Evolutionary conservation across 257 asterid species (phyloP).

Genomic region (Agastache rugosa): DNA sequence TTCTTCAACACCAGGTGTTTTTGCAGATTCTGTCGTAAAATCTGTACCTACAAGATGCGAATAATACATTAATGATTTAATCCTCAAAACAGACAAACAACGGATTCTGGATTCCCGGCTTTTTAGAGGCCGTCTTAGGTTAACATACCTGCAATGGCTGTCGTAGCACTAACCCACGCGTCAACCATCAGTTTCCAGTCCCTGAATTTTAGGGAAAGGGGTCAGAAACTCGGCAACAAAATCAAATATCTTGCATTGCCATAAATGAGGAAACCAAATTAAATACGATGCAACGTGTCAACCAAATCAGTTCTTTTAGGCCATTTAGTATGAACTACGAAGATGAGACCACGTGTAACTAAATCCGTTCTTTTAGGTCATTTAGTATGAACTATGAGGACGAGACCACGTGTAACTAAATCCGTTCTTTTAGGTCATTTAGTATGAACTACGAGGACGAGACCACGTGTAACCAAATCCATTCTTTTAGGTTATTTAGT

Average conservation of each 20-base stretch:
- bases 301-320: neutral
- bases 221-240: neutral
- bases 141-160: conserved; percentile 59
- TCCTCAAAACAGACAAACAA: neutral
- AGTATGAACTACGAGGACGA: neutral
- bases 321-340: neutral
- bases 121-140: neutral
- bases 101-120: neutral
- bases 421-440: neutral
- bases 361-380: conserved; percentile 10
- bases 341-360: neutral
- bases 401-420: neutral
- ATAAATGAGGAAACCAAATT: conserved; percentile 4
- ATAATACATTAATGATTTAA: neutral
- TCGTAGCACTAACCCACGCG: conserved; percentile 58
- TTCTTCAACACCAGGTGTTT: conserved; percentile 53
- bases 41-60: conserved; percentile 37
- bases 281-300: neutral
- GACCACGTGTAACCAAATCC: neutral
- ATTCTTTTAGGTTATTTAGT: neutral
- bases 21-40: conserved; percentile 62
- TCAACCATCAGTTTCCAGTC: conserved; percentile 72
- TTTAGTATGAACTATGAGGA: neutral
- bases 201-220: conserved; percentile 45
- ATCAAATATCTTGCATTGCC: neutral